Conservation (phyloP, 306 rosid genomes). For the Cucurbita ficifolia region DNA sequence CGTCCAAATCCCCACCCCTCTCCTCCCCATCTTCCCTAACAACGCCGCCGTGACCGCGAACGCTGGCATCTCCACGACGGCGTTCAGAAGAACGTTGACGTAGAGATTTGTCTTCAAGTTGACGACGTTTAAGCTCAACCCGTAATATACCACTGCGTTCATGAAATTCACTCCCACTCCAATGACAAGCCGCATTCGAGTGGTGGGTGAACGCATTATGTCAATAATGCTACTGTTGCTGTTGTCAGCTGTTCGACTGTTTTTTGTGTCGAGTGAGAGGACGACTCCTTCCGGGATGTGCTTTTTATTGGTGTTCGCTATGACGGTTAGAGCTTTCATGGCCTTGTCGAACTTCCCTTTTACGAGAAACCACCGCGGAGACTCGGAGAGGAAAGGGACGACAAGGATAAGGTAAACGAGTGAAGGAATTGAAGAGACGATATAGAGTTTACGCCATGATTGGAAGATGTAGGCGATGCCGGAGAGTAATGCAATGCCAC, state of each 20-base stretch:
- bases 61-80: slow-evolving; percentile 45
- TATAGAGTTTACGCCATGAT: slow-evolving; percentile 57
- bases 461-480: slow-evolving; percentile 44
- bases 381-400: slow-evolving; percentile 56
- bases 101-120: slow-evolving; percentile 20
- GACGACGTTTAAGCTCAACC: slow-evolving; percentile 23
- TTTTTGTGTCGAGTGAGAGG: slow-evolving; percentile 30
- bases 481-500: slow-evolving; percentile 53
- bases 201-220: slow-evolving; percentile 17
- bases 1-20: slow-evolving; percentile 25
- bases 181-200: slow-evolving; percentile 25
- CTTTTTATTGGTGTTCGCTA: slow-evolving; percentile 39
- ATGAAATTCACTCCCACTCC: slow-evolving; percentile 24
- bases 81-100: slow-evolving; percentile 28
- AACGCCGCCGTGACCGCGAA: slow-evolving; percentile 25
- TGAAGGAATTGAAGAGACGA: slow-evolving; percentile 60
- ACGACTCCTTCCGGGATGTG: slow-evolving; percentile 32
- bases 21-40: slow-evolving; percentile 22
- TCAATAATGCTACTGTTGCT: slow-evolving; percentile 18
- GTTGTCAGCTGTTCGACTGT: background rate
- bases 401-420: slow-evolving; percentile 29
- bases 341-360: slow-evolving; percentile 44
- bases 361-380: slow-evolving; percentile 81
- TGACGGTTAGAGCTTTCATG: slow-evolving; percentile 35
- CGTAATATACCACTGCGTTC: slow-evolving; percentile 35